Percentiles rank a stretch among this genome's conserved stretches.
These are phyloP conservation scores for Coemansia sp. DNA, from an alignment of 192 early-diverging fungal genomes.

Conservation along the genomic window DNA sequence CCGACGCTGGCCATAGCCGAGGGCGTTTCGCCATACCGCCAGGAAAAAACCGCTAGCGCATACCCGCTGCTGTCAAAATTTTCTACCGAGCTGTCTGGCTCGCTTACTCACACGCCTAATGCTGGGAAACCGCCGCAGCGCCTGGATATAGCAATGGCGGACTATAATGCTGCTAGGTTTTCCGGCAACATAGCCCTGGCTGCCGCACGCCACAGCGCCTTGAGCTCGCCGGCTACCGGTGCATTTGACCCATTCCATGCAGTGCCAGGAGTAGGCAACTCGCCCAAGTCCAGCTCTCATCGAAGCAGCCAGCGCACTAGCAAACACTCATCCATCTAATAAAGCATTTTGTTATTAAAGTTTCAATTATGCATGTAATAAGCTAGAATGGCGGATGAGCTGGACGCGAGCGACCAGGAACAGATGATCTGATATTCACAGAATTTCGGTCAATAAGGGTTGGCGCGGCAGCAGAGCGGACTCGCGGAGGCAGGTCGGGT, in stretches of 20 bases:
- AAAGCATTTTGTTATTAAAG: neutral
- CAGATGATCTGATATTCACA: constrained; percentile 9
- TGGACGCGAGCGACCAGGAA: constrained; percentile 14
- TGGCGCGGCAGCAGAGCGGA: constrained; percentile 38
- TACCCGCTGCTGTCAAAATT: constrained; percentile 31
- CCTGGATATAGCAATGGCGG: neutral
- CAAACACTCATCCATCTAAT: constrained; percentile 1
- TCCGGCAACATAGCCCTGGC: constrained; percentile 40
- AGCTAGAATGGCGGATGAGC: constrained; percentile 5
- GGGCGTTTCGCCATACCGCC: constrained; percentile 35
- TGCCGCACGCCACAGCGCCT: constrained; percentile 25
- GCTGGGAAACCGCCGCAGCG: no score
- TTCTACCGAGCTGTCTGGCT: no score
- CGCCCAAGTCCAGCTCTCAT: constrained; percentile 24
- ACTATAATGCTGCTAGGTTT: constrained; percentile 25
- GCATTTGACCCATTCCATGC: constrained; percentile 41
- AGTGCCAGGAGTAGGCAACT: constrained; percentile 25
- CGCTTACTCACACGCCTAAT: no score
- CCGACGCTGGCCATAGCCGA: constrained; percentile 33
- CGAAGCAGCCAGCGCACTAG: constrained; percentile 22
- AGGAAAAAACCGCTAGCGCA: constrained; percentile 35
- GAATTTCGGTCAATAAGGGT: constrained; percentile 29
- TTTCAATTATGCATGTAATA: neutral
- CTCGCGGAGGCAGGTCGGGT: constrained; percentile 39
- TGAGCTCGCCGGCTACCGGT: constrained; percentile 5